Conservation (phyloP, 805 yeast species). For the Candida pseudofarinosa region DNA sequence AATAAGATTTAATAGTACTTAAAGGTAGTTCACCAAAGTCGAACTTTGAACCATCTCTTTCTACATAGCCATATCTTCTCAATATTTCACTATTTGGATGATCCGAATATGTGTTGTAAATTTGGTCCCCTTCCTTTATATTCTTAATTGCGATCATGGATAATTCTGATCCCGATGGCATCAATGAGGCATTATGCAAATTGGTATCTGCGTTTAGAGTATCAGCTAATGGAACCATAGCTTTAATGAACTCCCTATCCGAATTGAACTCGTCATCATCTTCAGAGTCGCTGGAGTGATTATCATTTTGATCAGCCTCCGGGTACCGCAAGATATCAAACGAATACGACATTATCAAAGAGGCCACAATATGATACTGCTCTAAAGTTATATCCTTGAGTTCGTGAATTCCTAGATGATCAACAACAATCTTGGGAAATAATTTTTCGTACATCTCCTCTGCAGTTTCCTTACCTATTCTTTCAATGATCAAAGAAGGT, state of each 20-base stretch:
- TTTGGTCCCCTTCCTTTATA: constrained; percentile 65
- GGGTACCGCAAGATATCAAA: constrained; percentile 68
- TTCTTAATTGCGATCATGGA: constrained; percentile 68
- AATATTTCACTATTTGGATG: constrained; percentile 88
- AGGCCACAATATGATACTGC: constrained; percentile 69
- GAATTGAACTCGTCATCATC: constrained; percentile 16
- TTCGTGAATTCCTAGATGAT: constrained; percentile 26
- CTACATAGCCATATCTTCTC: constrained; percentile 90
- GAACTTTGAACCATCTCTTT: constrained; percentile 60
- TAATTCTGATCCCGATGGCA: constrained; percentile 45
- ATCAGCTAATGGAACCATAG: constrained; percentile 94
- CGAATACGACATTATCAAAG: constrained; percentile 82
- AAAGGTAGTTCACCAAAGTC: constrained; percentile 79
- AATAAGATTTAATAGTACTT: constrained; percentile 34
- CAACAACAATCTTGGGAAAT: constrained; percentile 34
- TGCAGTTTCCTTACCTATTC: constrained; percentile 72
- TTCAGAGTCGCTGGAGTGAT: constrained; percentile 20
- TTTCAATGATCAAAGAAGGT: constrained; percentile 67
- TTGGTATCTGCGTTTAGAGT: constrained; percentile 82
- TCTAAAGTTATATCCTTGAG: constrained; percentile 38
- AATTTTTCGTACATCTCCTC: constrained; percentile 51
- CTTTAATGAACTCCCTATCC: constrained; percentile 13
- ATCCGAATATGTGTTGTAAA: constrained; percentile 86
- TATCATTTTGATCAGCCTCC: constrained; percentile 17
- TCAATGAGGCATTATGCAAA: constrained; percentile 68